A percentile compares a stretch with the other conserved stretches of the same genome.
Evolutionary conservation across 2,329 filamentous ascomycete species (phyloP).

Genomic region (Diaporthe australafricana): DNA sequence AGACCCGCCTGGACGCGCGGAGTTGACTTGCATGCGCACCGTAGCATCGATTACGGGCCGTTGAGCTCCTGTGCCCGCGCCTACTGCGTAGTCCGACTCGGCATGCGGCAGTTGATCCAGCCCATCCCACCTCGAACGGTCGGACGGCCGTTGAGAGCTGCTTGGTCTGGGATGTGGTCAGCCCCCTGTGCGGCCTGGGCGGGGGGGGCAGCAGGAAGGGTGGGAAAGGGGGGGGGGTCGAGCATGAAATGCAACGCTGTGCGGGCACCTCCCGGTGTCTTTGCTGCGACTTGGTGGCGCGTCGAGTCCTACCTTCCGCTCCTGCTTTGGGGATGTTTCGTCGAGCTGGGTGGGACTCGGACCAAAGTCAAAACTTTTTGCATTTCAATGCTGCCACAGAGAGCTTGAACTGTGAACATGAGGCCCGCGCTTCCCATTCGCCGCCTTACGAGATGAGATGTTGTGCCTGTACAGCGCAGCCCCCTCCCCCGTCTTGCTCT

Average conservation of each 20-base stretch:
- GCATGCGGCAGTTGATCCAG: slow-evolving; percentile 20
- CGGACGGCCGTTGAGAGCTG: not conserved
- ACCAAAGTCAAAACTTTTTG: slow-evolving; percentile 14
- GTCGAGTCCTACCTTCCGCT: slow-evolving; percentile 8
- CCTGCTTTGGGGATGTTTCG: slow-evolving; percentile 24
- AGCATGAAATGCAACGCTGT: slow-evolving; percentile 1
- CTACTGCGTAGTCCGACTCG: not conserved
- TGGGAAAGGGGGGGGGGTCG: not conserved
- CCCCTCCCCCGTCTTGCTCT: not conserved
- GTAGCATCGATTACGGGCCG: slow-evolving; percentile 24
- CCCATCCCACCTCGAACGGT: not conserved
- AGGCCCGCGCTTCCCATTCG: not conserved
- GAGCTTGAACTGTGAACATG: not conserved
- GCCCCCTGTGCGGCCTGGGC: too few relatives aligned
- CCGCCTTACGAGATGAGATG: not conserved
- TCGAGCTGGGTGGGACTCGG: slow-evolving; percentile 15
- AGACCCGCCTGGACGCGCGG: not conserved
- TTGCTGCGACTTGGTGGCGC: slow-evolving; percentile 6
- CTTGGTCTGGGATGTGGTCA: not conserved
- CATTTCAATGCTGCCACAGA: slow-evolving; percentile 10
- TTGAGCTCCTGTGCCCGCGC: slow-evolving; percentile 5
- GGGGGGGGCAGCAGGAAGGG: too few relatives aligned
- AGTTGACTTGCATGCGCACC: slow-evolving; percentile 10
- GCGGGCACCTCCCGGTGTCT: not conserved
- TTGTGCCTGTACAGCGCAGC: not conserved